Evolutionary conservation across 345 rosid species (phyloP).

Genomic region (Citrus hindsii): DNA sequence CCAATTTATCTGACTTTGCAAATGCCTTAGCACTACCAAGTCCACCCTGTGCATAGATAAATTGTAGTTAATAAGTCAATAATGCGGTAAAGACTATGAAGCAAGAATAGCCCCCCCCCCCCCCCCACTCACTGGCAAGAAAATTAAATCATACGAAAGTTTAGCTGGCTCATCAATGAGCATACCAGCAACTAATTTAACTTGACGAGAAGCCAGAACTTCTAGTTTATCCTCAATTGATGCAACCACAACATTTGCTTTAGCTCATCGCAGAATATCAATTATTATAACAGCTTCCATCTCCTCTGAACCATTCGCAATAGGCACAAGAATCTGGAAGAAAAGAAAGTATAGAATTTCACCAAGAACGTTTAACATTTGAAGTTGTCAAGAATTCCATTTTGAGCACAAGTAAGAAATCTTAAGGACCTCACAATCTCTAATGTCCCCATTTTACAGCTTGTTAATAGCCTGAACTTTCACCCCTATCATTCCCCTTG

Average conservation of each 20-base stretch:
- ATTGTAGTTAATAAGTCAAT: background rate
- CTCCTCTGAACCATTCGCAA: constrained; percentile 88
- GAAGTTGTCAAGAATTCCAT: background rate
- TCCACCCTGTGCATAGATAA: constrained; percentile 60
- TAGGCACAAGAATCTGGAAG: constrained; percentile 84
- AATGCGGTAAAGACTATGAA: background rate
- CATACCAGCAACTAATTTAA: constrained; percentile 77
- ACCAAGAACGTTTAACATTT: background rate
- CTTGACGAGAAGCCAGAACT: constrained; percentile 78
- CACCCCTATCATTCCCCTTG: too few species aligned
- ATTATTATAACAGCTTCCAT: constrained; percentile 87
- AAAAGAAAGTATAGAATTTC: background rate
- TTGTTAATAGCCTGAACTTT: too few species aligned
- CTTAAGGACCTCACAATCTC: background rate
- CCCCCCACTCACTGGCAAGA: constrained; percentile 69
- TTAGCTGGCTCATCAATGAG: constrained; percentile 84
- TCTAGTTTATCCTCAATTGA: constrained; percentile 76
- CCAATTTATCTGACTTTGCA: constrained; percentile 73
- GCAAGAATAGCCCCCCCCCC: background rate
- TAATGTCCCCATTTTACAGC: background rate
- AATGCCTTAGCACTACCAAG: constrained; percentile 92
- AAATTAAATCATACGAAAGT: constrained; percentile 76
- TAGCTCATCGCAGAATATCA: constrained; percentile 78
- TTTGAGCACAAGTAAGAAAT: background rate
- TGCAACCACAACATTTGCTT: constrained; percentile 82